Evolutionary conservation across 2,329 filamentous ascomycete species (phyloP).

Genomic region (Rutstroemia sp.): DNA sequence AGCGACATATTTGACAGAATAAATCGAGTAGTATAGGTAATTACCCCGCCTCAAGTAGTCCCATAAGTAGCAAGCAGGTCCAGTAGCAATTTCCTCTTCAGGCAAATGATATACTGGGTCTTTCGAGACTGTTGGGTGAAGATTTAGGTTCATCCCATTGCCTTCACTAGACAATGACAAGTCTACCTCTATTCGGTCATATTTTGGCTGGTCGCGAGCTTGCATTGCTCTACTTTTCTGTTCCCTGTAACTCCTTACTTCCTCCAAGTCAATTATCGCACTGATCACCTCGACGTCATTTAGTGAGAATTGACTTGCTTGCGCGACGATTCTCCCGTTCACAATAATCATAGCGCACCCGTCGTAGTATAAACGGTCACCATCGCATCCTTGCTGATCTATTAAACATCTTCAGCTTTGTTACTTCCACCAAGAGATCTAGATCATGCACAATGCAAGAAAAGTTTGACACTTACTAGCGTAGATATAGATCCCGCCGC

Average conservation of each 20-base stretch:
- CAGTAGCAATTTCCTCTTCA: slow-evolving; percentile 8
- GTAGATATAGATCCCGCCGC: slow-evolving; percentile 53
- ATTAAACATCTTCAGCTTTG: too few species aligned
- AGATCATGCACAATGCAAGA: too few species aligned
- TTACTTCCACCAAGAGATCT: too few species aligned
- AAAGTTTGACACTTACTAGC: slow-evolving; percentile 31
- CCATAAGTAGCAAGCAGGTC: slow-evolving; percentile 7
- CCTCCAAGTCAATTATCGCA: slow-evolving; percentile 63
- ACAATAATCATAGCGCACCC: slow-evolving; percentile 53
- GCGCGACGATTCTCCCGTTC: slow-evolving; percentile 54
- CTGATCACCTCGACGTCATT: slow-evolving; percentile 59
- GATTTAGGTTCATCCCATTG: slow-evolving; percentile 37
- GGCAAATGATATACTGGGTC: slow-evolving; percentile 2
- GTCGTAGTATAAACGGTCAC: slow-evolving; percentile 49
- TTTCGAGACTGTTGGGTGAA: slow-evolving; percentile 24
- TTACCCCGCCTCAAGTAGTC: background rate
- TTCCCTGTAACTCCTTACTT: slow-evolving; percentile 55
- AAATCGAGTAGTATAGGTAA: too few species aligned
- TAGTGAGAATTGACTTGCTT: slow-evolving; percentile 37
- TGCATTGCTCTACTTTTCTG: slow-evolving; percentile 14
- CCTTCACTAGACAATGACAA: slow-evolving; percentile 37
- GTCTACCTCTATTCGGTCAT: slow-evolving; percentile 33
- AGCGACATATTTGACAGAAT: too few species aligned
- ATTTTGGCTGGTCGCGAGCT: slow-evolving; percentile 28
- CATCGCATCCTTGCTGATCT: slow-evolving; percentile 50